Conservation (phyloP, 345 rosid genomes). For the Citrus reticulata region DNA sequence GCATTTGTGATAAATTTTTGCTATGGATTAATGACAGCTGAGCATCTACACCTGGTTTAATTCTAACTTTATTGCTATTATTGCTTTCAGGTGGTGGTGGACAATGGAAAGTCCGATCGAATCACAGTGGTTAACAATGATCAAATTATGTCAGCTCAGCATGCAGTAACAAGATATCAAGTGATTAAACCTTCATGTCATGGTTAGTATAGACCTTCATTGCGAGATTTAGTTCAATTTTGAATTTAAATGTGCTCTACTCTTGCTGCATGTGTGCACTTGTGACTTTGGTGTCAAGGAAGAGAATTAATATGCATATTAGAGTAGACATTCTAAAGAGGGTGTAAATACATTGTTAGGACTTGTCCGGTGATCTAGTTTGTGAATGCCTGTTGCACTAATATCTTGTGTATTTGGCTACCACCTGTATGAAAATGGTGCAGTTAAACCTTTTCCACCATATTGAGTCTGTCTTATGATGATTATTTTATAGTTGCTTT, state of each 20-base stretch:
- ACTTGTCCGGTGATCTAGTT: background rate
- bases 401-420: background rate
- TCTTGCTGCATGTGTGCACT: background rate
- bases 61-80: background rate
- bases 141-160: constrained; percentile 53
- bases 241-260: background rate
- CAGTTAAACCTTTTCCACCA: background rate
- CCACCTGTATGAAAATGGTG: background rate
- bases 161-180: constrained; percentile 76
- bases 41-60: background rate
- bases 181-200: constrained; percentile 57
- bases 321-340: background rate
- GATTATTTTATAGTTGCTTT: background rate
- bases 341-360: background rate
- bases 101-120: constrained; percentile 88
- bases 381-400: background rate
- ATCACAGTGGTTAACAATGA: constrained; percentile 55
- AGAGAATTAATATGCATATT: background rate
- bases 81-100: constrained; percentile 60
- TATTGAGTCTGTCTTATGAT: background rate
- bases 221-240: background rate
- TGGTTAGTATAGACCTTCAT: constrained; percentile 45
- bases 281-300: background rate
- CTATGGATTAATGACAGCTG: background rate
- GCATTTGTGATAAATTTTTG: background rate